Evolutionary conservation across 768 basidiomycete genomes (phyloP), one percentile per base, ranked within the genome.

Genomic region (Exidia glandulosa): DNA sequence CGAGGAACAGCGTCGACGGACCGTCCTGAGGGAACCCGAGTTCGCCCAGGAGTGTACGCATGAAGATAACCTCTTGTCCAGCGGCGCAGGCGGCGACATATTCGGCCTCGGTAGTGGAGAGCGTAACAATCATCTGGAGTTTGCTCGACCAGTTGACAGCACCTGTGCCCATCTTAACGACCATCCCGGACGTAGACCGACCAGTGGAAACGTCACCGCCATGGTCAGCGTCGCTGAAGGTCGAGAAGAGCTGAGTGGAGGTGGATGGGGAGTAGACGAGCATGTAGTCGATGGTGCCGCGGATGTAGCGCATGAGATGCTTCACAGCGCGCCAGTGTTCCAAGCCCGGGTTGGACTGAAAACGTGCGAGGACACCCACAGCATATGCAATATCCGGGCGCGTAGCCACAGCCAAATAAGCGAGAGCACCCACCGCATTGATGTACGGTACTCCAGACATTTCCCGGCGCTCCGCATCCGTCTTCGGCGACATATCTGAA

Each of bases 401-500:
- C 1, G 74, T 74, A 5, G 65, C 66, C 1, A 73, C 57, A 2
- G 72, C 63, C 0, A 73, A 59, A 57, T 74, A 72, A 61, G 67
- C 63, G 7, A 74, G 63, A 5, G 69, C 61, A 32, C 72, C 70
- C 33, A 73, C 66, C 45, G 68, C 66, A 58, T 68, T 60, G 2
- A 66, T 57, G 57, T 73, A 74, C n/a, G 70, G 72, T n/a, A n/a
- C n/a, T n/a, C n/a, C n/a, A n/a, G n/a, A n/a, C 68, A 73, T 74
- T 2, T 57, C 37, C 14, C 16, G 60, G 31, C 29, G 33, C 48
- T 66, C 63, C 25, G 58, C 65, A 31, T 32, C 2, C 1, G 62
- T 62, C 1, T 14, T 19, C 4, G 65, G 62, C 4, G 10, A 32
- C 59, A 60, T 12, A 2, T 57, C 34, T 33, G 50, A 57, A 37